Percentiles rank a stretch among this genome's conserved stretches.
These are phyloP conservation scores for Candida caryicola DNA, from an alignment of 805 yeast genomes.

Conservation along the genomic window DNA sequence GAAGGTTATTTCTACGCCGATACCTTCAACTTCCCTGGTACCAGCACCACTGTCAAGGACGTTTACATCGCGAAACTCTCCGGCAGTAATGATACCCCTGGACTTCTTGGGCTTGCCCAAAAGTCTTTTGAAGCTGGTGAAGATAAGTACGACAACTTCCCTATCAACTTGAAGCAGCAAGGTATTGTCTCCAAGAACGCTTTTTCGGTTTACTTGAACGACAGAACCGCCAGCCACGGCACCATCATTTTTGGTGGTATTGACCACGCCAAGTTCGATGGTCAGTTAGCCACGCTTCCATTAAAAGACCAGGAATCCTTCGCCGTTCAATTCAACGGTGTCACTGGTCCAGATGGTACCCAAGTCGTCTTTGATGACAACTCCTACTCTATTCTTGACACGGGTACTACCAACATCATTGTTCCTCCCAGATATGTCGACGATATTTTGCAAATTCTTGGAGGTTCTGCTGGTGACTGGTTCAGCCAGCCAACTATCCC, in stretches of 20 bases:
- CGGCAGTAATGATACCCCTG: slow-evolving; percentile 12
- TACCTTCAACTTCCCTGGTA: slow-evolving; percentile 2
- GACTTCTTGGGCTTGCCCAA: neutral
- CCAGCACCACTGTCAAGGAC: slow-evolving; percentile 3
- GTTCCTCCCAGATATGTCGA: neutral
- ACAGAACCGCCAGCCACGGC: slow-evolving; percentile 18
- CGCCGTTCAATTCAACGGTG: neutral
- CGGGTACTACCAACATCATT: slow-evolving; percentile 6
- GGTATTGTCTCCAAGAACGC: slow-evolving; percentile 23
- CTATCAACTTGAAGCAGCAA: slow-evolving; percentile 22
- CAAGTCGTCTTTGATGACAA: neutral
- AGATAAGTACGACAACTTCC: slow-evolving; percentile 13
- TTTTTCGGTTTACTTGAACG: slow-evolving; percentile 26
- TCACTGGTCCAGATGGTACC: neutral
- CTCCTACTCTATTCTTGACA: slow-evolving; percentile 6
- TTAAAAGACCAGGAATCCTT: neutral
- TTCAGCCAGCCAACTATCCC: no score
- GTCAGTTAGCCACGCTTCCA: slow-evolving; percentile 13
- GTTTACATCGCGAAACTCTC: slow-evolving; percentile 37
- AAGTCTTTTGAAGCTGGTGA: neutral
- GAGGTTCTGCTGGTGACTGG: neutral
- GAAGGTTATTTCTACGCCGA: slow-evolving; percentile 26
- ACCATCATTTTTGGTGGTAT: slow-evolving; percentile 28
- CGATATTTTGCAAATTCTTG: neutral
- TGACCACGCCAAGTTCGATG: slow-evolving; percentile 23